Evolutionary conservation across 108 stramenopile species (phyloP), one percentile per base, ranked within the genome.

Genomic region (Chaetoceros tenuissimus): DNA sequence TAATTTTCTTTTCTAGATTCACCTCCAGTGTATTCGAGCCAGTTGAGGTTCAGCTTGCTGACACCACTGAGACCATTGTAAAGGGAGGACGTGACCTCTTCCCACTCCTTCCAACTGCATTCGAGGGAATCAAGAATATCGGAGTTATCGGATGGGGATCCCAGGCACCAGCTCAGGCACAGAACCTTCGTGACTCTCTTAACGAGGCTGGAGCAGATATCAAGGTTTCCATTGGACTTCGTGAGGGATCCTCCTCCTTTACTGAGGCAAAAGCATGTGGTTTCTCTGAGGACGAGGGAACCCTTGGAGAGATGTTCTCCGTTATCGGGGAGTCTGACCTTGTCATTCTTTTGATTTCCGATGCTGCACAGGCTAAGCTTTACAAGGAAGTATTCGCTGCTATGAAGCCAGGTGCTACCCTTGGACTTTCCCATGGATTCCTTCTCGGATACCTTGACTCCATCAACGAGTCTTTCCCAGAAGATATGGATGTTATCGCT

Each of bases 61-160:
- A 94, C 18, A 96, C 96, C 21, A 81, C 67, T 45, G 96, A 97
- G 71, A 86, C 87, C 20, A 94, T 97, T 63, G 94, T 97, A 27
- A 94, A 95, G 82, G 96, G 96, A 55, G 96, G 96, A 66, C 86
- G 94, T 48, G 95, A 98, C 69, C 90, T 96, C 29, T 97, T 95
- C 80, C 83, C 92, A 57, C 74, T 89, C 34, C 75, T 96, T 49
- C 90, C 92, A 31, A 76, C 94, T 60, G 97, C 97, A 40, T 96
- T 98, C 72, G 90, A 96, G 62, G 94, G 94, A 13, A 96, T 98
- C 62, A 78, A 93, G 68, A 77, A 91, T 56, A 86, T 98, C 64
- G 97, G 97, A 46, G 93, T 96, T 28, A 95, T 98, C 59, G 97
- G 97, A 56, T 98, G 97, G 97, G 97, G 97, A 51, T 96, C 95